These are phyloP conservation scores for Lecanosticta acicola DNA, from an alignment of 2,329 filamentous ascomycete genomes.

Conservation along the genomic window DNA sequence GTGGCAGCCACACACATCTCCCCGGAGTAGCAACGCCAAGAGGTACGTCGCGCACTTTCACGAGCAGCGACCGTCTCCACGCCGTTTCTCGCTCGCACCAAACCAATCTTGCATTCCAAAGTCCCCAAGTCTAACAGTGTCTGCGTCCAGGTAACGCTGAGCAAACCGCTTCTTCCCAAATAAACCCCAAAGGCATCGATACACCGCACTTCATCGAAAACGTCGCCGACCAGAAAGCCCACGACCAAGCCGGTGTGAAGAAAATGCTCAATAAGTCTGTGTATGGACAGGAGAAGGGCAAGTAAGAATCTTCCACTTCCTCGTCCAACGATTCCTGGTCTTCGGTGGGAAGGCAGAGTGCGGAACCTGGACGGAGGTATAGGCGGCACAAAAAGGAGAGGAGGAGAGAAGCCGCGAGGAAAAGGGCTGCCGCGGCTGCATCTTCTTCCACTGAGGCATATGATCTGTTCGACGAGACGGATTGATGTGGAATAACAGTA, in stretches of 20 bases:
- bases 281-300: slow-evolving; percentile 33
- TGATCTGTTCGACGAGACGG: not conserved
- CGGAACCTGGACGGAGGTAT: slow-evolving; percentile 1
- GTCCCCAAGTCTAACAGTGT: not conserved
- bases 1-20: slow-evolving; percentile 31
- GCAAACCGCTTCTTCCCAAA: slow-evolving; percentile 13
- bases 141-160: slow-evolving; percentile 22
- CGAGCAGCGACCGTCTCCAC: too few species aligned
- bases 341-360: not conserved
- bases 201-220: slow-evolving; percentile 31
- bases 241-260: slow-evolving; percentile 12
- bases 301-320: slow-evolving; percentile 17
- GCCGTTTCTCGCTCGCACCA: not conserved
- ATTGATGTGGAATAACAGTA: too few species aligned
- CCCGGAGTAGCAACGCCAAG: slow-evolving; percentile 32
- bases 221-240: slow-evolving; percentile 27
- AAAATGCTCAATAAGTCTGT: slow-evolving; percentile 30
- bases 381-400: slow-evolving; percentile 2
- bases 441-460: not conserved
- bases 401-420: not conserved
- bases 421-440: too few species aligned
- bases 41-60: slow-evolving; percentile 26
- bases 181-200: slow-evolving; percentile 28
- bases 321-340: not conserved
- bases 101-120: not conserved